Conservation (phyloP, 1,139 yeast genomes). For the Wickerhamomyces sp. region DNA sequence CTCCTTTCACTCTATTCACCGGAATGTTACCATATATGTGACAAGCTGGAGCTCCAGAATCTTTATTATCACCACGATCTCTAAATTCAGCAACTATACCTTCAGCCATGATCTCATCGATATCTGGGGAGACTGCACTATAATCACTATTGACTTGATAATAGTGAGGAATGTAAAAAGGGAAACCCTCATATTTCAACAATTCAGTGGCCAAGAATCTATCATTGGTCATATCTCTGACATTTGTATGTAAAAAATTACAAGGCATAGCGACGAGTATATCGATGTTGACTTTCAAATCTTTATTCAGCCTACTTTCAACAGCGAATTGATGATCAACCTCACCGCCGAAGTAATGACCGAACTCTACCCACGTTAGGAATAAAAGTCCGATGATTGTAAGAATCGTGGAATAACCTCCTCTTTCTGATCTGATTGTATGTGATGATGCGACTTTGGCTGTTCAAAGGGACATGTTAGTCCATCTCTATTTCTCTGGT, state of each 20-base stretch:
- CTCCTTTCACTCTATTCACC: slow-evolving; percentile 82
- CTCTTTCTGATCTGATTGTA: slow-evolving; percentile 67
- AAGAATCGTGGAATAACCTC: slow-evolving; percentile 69
- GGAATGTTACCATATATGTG: slow-evolving; percentile 84
- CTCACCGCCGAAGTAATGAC: slow-evolving; percentile 79
- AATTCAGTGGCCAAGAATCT: slow-evolving; percentile 71
- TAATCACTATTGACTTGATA: slow-evolving; percentile 43
- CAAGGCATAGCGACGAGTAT: slow-evolving; percentile 84
- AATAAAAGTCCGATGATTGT: slow-evolving; percentile 58
- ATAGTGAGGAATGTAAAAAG: slow-evolving; percentile 47
- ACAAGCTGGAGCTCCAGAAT: slow-evolving; percentile 67
- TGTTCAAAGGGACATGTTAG: too few species aligned
- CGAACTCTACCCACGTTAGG: slow-evolving; percentile 80
- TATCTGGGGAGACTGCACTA: slow-evolving; percentile 53
- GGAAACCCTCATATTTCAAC: slow-evolving; percentile 59
- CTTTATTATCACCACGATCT: slow-evolving; percentile 27
- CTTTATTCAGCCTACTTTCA: slow-evolving; percentile 54
- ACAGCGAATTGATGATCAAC: slow-evolving; percentile 76
- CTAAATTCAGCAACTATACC: slow-evolving; percentile 61
- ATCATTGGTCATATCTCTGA: slow-evolving; percentile 74
- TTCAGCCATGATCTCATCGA: slow-evolving; percentile 61
- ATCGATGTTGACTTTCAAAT: slow-evolving; percentile 70
- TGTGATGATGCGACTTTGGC: slow-evolving; percentile 80
- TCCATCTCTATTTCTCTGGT: too few species aligned
- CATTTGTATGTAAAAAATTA: slow-evolving; percentile 66